Conservation (phyloP, 305 asterid species). For the Salvia sclarea region DNA sequence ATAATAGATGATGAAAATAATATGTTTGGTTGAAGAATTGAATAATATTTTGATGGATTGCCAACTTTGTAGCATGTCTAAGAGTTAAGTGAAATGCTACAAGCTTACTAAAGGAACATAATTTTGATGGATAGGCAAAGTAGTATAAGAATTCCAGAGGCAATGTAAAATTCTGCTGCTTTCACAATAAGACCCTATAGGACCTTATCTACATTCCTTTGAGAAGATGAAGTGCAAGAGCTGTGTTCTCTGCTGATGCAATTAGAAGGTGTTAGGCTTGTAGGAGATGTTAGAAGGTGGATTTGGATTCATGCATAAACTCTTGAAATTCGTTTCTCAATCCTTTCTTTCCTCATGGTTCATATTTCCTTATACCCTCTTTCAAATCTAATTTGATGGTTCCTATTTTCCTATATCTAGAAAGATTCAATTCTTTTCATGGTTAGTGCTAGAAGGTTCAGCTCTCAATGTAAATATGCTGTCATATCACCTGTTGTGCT, state of each 20-base stretch:
- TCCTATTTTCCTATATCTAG: too few relatives aligned
- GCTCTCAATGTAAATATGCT: not conserved
- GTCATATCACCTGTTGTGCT: not conserved
- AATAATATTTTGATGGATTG: slow-evolving; percentile 15
- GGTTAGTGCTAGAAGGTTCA: not conserved
- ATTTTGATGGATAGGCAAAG: not conserved
- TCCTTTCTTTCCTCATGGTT: too few relatives aligned
- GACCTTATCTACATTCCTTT: not conserved
- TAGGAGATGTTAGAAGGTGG: too few relatives aligned
- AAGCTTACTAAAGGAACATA: not conserved
- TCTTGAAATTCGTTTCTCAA: too few relatives aligned
- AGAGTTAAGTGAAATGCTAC: not conserved
- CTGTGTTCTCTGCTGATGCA: too few relatives aligned
- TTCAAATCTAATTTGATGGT: too few relatives aligned
- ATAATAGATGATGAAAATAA: not conserved
- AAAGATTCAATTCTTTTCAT: too few relatives aligned
- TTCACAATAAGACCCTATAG: not conserved
- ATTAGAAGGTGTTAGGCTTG: too few relatives aligned
- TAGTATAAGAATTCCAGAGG: not conserved
- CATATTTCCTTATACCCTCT: too few relatives aligned
- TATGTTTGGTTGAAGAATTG: not conserved
- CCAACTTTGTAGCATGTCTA: not conserved
- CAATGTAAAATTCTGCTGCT: not conserved
- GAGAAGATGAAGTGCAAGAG: too few relatives aligned
- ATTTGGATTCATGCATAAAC: too few relatives aligned